Conservation (phyloP, 495 filamentous ascomycete genomes). For the Recurvomyces mirabilis region DNA sequence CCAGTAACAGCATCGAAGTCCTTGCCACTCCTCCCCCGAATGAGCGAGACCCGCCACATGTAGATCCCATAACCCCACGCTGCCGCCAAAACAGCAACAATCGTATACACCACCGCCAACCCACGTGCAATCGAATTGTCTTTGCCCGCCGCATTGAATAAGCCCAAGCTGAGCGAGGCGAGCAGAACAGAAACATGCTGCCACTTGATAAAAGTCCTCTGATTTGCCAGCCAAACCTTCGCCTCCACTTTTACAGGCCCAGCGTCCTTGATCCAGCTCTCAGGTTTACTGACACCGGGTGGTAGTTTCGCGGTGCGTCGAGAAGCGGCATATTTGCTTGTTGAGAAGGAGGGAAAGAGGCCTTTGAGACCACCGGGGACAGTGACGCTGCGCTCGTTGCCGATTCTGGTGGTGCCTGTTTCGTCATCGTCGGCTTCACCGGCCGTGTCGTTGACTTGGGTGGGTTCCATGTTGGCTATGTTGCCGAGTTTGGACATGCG, state of each 20-base stretch:
- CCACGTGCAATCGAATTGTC: slow-evolving; percentile 57
- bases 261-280: slow-evolving; percentile 79
- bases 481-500: slow-evolving; percentile 9
- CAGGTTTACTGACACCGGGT: slow-evolving; percentile 74
- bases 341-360: slow-evolving; percentile 62
- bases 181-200: slow-evolving; percentile 83
- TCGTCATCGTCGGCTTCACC: slow-evolving; percentile 36
- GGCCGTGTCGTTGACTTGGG: slow-evolving; percentile 24
- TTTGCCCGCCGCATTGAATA: slow-evolving; percentile 77
- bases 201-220: slow-evolving; percentile 97
- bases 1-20: slow-evolving; percentile 85
- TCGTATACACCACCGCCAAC: slow-evolving; percentile 70
- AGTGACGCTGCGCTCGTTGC: slow-evolving; percentile 12
- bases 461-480: slow-evolving; percentile 6
- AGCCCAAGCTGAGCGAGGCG: slow-evolving; percentile 64
- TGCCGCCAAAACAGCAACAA: slow-evolving; percentile 70
- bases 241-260: slow-evolving; percentile 84
- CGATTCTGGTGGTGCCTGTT: slow-evolving; percentile 25
- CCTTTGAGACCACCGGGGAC: slow-evolving; percentile 30
- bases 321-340: slow-evolving; percentile 55
- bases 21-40: slow-evolving; percentile 51
- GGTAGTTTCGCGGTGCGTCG: slow-evolving; percentile 47
- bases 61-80: slow-evolving; percentile 83
- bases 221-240: slow-evolving; percentile 97
- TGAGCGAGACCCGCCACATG: slow-evolving; percentile 61